Base-by-base conservation (phyloP, 345 rosid genomes). In the Populus nigra region DNA sequence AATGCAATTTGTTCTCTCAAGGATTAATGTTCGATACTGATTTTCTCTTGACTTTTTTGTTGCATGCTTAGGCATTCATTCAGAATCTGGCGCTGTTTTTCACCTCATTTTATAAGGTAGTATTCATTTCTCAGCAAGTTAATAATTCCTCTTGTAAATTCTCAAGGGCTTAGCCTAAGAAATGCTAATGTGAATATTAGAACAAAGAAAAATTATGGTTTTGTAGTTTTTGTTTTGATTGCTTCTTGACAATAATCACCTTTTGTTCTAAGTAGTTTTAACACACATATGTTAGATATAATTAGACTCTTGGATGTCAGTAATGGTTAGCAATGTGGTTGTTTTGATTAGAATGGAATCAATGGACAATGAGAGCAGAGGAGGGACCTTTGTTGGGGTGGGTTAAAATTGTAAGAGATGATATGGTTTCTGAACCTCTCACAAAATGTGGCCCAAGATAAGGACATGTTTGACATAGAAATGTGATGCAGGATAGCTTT, bases 81-180 rank as follows among this genome's bases (percentile, higher is more conserved):
- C 99, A 96, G 92, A 96, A 96, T 76, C 82, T 96, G 91, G 97
- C 98, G 25, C 82, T 96, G 71, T 96, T 96, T 87, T 94, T 96
- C 85, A 93, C 99, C 59, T 96, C 99, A 35, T 96, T 94, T 86
- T 94, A 78, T 75, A 96, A 94, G 97, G 99, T 77, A 90, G 86
- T 84, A 76, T 41, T 59, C 39, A 1, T 62, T 73, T 53, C 23
- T 10, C 27, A 47, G 12, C 7, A 35, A 33, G 3, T 25, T 23
- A 13, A 25, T 35, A 23, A 69, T 69, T 59, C 35, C 20, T 35
- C 9, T 35, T 45, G 33, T 43, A 17, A 53, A 9, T 3, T 33
- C 22, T 27, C 8, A 65, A 33, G 68, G 22, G 61, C 62, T 67
- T 15, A 63, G 50, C 65, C 29, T 22, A 47, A 47, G 50, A 47